Percentiles rank a stretch among this genome's conserved stretches.
Conservation (phyloP, 495 filamentous ascomycete genomes). For the Tuber microsphaerosporum region DNA sequence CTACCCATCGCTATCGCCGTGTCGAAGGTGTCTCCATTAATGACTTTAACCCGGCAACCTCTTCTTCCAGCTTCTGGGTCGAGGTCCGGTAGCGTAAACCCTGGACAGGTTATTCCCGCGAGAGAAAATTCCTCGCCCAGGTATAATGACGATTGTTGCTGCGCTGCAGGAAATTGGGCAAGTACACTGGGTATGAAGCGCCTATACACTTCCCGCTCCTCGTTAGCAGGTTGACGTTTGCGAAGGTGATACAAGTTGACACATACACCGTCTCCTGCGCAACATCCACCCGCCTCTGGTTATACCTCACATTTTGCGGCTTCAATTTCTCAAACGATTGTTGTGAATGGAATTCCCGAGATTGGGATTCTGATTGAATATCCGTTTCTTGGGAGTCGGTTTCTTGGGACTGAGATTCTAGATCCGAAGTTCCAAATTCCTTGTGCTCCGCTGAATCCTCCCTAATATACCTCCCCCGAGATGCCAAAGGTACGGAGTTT, state of each 20-base stretch:
- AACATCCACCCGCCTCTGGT: constrained; percentile 13
- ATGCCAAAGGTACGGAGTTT: neutral
- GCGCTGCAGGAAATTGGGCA: constrained; percentile 9
- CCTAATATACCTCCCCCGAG: neutral
- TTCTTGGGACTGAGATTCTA: neutral
- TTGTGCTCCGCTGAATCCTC: constrained; percentile 11
- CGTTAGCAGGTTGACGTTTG: neutral
- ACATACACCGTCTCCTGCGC: constrained; percentile 29
- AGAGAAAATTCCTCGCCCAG: constrained; percentile 5
- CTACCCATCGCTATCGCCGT: constrained; percentile 45
- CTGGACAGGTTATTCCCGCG: constrained; percentile 8
- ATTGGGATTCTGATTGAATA: neutral
- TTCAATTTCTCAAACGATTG: constrained; percentile 7
- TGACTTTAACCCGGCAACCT: constrained; percentile 41
- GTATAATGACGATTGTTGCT: constrained; percentile 10
- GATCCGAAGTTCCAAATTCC: constrained; percentile 5
- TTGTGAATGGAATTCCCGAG: neutral
- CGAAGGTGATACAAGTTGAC: neutral
- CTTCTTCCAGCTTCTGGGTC: constrained; percentile 19
- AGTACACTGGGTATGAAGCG: constrained; percentile 25
- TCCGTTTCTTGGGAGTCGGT: neutral
- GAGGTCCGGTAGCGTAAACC: constrained; percentile 10
- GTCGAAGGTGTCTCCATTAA: constrained; percentile 51
- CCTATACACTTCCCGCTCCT: neutral
- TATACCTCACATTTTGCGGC: constrained; percentile 12